Base-by-base conservation (phyloP, 2,329 filamentous ascomycete genomes). In the Xylariales sp. region DNA sequence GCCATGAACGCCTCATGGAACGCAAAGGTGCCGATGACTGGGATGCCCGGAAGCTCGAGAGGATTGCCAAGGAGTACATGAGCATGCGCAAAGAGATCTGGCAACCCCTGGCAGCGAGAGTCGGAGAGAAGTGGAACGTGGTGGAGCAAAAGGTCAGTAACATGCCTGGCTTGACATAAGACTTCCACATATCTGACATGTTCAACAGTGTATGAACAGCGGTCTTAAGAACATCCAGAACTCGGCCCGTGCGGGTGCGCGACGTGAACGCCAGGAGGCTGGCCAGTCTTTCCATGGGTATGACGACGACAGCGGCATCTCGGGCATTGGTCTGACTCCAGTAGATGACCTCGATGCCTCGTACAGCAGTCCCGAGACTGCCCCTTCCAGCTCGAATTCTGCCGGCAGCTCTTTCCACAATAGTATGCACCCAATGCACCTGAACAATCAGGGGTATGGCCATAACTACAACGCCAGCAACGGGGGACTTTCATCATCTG, bases 1-100 rank as follows among this genome's bases (percentile, higher is more conserved):
- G 88, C 42, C 88, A 94, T 55, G 88, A 95, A 65, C 76, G 88
- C 29, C 68, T 95, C 50, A 82, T 91, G 73, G 85, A 91, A 65
- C 80, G 83, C 50, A 75, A 74, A 58, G 80, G 82, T 44, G 78
- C 81, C 35, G 83, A 88, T 53, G 84, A 90, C 55, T 93, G 87
- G 83, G 86, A 91, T 54, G 76, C 76, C 15, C 71, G 82, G 51
- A 86, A 86, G 67, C 70, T 90, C 18, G 85, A 91, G 59, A 71
- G 73, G 8, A 69, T 95, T 29, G 85, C 86, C 27, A 78, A 78
- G 59, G 83, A 86, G 58, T 95, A 95, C 64, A 86, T 88, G 77
- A 74, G 73, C 46, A 77, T 86, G 67, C 77, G 89, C 41, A 82
- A 84, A 60, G 82, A 89, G 62, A 90, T 94, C 58, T 95, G 88